Evolutionary conservation across 1,139 yeast genomes (phyloP), one percentile per base, ranked within the genome.

Genomic region (Kluyveromyces sp.): DNA sequence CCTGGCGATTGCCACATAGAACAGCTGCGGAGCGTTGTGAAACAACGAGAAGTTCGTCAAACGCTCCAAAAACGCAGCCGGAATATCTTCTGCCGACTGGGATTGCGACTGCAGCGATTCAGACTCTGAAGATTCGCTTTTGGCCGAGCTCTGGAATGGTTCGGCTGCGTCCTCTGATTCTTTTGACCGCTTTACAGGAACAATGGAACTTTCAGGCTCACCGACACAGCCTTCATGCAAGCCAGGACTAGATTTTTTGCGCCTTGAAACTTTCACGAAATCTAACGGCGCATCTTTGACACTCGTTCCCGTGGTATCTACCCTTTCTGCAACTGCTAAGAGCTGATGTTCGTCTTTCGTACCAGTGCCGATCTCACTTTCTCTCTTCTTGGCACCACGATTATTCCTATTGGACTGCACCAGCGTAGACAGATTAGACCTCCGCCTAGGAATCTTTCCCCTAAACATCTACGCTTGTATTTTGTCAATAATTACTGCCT

Each of bases 21-120:
- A 83, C 2, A 80, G 66, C 39, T 70, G 71, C 8, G 89, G 88
- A 0, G 89, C 89, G 42, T 73, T 71, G 48, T 70, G 71, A 65
- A 81, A 81, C 20, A 83, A 66, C 0, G 86, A 76, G 60, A 81
- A 81, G 25, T 73, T 73, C 37, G 74, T 69, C 30, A 83, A 66
- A 39, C 74, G 65, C 49, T 70, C 71, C 53, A 78, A 56, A 37
- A 81, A 66, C 50, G 75, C 77, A 4, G 75, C 71, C 0, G 82
- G 83, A n/a, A 74, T 56, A 16, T 52, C 49, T 15, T 45, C 51
- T 35, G 42, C 19, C 7, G 18, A 18, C 29, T 26, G 39, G 4
- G 22, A 9, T 31, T 38, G 36, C 12, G 41, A 28, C 3, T 16
- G 17, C 11, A 25, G 15, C 15, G 37, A 32, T 7, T 39, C 36